These are phyloP conservation scores for Aspergillus phoenicis DNA, from an alignment of 2,329 filamentous ascomycete species.

Conservation along the genomic window DNA sequence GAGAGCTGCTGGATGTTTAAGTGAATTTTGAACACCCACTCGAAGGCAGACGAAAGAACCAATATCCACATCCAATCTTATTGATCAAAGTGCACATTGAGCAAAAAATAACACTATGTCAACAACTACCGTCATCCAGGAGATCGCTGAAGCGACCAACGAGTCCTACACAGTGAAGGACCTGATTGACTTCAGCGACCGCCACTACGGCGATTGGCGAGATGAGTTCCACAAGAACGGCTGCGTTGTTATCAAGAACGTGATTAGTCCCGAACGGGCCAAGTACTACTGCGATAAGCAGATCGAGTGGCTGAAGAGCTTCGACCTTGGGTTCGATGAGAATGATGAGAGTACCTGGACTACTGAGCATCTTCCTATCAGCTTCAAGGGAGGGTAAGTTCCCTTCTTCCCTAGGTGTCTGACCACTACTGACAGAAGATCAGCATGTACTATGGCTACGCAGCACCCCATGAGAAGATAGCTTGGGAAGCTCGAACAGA, in stretches of 20 bases:
- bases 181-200: too few species aligned
- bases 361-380: constrained; percentile 37
- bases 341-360: constrained; percentile 38
- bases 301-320: constrained; percentile 25
- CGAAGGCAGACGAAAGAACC: too few species aligned
- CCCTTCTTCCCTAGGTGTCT: too few species aligned
- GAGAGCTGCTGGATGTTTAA: too few species aligned
- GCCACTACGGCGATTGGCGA: constrained; percentile 25
- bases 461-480: constrained; percentile 53
- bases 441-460: constrained; percentile 52
- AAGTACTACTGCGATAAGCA: constrained; percentile 30
- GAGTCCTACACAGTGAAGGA: too few species aligned
- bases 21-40: too few species aligned
- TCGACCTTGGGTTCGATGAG: constrained; percentile 40
- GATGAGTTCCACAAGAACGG: constrained; percentile 41
- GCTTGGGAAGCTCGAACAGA: constrained; percentile 52
- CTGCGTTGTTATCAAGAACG: constrained; percentile 50
- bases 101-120: too few species aligned
- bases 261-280: constrained; percentile 46
- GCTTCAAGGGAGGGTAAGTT: constrained; percentile 47
- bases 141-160: too few species aligned
- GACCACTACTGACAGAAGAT: too few species aligned
- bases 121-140: too few species aligned
- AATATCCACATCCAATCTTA: too few species aligned
- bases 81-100: too few species aligned